phyloP scores from a whole-genome alignment of 768 basidiomycete species.

The Boletus pseudo-olivaceus region DNA sequence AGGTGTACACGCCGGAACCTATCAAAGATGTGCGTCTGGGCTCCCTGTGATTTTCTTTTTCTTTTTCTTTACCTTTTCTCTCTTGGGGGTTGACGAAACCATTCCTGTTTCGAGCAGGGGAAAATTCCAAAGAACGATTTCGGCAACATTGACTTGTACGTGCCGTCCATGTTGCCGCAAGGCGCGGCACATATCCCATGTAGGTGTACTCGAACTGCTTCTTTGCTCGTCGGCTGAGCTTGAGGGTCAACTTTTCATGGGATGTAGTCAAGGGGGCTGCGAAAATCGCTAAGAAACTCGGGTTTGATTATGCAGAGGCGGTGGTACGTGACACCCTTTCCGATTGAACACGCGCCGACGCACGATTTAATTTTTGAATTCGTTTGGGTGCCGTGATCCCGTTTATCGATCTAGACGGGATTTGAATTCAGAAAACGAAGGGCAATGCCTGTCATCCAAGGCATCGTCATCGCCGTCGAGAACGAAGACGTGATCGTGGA shows the following conservation, averaged over 20 bases:
- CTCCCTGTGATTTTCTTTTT: conserved; percentile 17
- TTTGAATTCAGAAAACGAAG: conserved; percentile 95
- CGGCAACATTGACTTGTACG: conserved; percentile 96
- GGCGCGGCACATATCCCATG: conserved; percentile 91
- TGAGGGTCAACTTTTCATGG: conserved; percentile 11
- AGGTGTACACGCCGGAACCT: conserved; percentile 72
- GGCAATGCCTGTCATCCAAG: conserved; percentile 80
- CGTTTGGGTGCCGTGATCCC: neutral
- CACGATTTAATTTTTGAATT: conserved; percentile 5
- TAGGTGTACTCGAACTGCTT: conserved; percentile 40
- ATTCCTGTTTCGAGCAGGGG: conserved; percentile 51
- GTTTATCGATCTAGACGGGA: conserved; percentile 57
- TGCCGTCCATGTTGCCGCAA: conserved; percentile 87
- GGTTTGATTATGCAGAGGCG: conserved; percentile 90
- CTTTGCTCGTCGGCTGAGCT: conserved; percentile 6
- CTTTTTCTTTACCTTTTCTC: neutral
- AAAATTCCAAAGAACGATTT: conserved; percentile 93
- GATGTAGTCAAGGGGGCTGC: conserved; percentile 74
- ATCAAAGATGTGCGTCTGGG: conserved; percentile 83
- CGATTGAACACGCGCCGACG: neutral
- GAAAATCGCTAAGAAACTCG: conserved; percentile 84
- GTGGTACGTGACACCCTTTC: conserved; percentile 60
- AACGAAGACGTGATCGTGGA: conserved; percentile 72
- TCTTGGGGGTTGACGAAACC: conserved; percentile 2
- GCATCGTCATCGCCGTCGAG: conserved; percentile 83